Evolutionary conservation across 2,329 filamentous ascomycete species (phyloP), one percentile per base, ranked within the genome.

Genomic region (Fusarium pseudocircinatum): DNA sequence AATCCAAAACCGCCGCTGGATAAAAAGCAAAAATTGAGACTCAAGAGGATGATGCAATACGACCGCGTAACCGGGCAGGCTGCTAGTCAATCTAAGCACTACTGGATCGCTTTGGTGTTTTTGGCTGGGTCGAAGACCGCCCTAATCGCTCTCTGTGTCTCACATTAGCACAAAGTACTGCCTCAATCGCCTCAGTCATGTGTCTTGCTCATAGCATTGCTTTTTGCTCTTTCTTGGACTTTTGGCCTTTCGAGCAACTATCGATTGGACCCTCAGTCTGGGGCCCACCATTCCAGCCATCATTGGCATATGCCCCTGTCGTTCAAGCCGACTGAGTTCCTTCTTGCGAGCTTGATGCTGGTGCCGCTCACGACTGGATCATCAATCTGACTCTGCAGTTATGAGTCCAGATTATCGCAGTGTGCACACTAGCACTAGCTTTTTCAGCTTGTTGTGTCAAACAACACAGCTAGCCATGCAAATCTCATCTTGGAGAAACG

Each of bases 211-310:
- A 63, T 63, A 50, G 57, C 36, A 57, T 70, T 65, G 63, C 64
- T 68, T 62, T 69, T 72, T 75, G 47, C 42, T 65, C 59, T 67
- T 67, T 64, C 59, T 69, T 69, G 62, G 58, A 54, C 60, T 62
- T 76, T 73, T 68, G 39, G n/a, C 50, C 46, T 37, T 40, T 44
- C 44, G 54, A 36, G 63, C 60, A 74, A 66, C 72, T 75, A 72
- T 74, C 65, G 71, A 69, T 73, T 73, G 71, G 71, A 57, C 43
- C 61, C 57, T 72, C 65, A 26, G 60, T 61, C 46, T 68, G 63
- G 74, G 65, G 62, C 72, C 75, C 76, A 78, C 76, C 62, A 65
- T 69, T 66, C 74, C 59, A 74, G 67, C 71, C 76, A 75, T 76
- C 65, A 63, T 75, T 63, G 64, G 68, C 52, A 52, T 42, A 53